A percentile compares a stretch with the other conserved stretches of the same genome.
phyloP scores from a whole-genome alignment of 371 early-diverging fungal genomes.

The Apophysomyces trapeziformis region DNA sequence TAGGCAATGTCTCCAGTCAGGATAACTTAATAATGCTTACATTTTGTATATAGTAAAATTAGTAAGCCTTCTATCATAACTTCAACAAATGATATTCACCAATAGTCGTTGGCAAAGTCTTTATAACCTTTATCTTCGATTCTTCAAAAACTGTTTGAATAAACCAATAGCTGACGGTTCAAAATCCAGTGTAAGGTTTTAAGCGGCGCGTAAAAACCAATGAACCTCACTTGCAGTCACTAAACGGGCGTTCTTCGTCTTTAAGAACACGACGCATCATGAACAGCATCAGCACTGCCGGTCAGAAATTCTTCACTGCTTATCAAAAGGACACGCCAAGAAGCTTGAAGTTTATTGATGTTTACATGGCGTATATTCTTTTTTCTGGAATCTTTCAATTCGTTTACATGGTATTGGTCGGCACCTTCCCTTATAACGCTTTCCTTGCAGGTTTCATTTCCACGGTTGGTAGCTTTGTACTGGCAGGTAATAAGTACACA shows the following conservation, averaged over 20 bases:
- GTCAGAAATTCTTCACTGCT: slow-evolving; percentile 31
- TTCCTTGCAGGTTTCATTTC: slow-evolving; percentile 95
- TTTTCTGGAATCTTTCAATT: slow-evolving; percentile 89
- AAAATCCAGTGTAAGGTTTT: too few species aligned
- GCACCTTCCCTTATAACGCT: slow-evolving; percentile 96
- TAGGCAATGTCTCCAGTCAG: too few species aligned
- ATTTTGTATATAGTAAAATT: too few species aligned
- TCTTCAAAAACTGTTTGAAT: too few species aligned
- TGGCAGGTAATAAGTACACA: slow-evolving; percentile 71
- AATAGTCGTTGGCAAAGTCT: too few species aligned
- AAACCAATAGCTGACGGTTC: too few species aligned
- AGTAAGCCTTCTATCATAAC: too few species aligned
- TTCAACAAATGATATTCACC: too few species aligned
- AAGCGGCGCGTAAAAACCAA: too few species aligned
- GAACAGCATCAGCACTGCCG: slow-evolving; percentile 28
- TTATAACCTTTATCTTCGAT: too few species aligned
- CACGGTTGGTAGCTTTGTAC: slow-evolving; percentile 92
- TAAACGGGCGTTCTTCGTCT: background rate
- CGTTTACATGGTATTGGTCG: slow-evolving; percentile 80
- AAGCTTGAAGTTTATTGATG: slow-evolving; percentile 86
- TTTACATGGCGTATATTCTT: slow-evolving; percentile 89
- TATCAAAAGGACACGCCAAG: slow-evolving; percentile 74
- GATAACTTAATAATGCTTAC: too few species aligned
- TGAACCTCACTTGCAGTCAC: background rate
- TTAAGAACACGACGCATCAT: slow-evolving; percentile 12